Conservation (phyloP, 371 early-diverging fungal species). For the Syncephalastrum racemosum region DNA sequence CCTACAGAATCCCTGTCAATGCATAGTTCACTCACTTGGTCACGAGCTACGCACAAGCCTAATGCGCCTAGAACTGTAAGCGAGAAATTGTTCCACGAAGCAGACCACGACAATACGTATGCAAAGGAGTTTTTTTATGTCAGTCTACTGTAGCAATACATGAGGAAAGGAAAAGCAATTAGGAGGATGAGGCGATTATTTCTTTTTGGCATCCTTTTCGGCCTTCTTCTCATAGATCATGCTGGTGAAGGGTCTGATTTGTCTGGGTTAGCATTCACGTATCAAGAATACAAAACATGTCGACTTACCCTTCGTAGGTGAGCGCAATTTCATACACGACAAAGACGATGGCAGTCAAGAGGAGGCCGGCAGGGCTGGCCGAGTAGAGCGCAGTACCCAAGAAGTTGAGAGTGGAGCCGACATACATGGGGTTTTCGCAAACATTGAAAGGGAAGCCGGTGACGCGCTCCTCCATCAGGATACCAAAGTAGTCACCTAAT, state of each 20-base stretch:
- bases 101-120: no score
- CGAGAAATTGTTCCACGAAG: no score
- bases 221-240: conserved; percentile 77
- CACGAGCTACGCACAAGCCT: no score
- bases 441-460: conserved; percentile 92
- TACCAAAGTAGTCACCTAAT: conserved; percentile 93
- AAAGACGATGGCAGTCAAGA: conserved; percentile 69
- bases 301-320: conserved; percentile 76
- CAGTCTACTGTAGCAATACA: no score
- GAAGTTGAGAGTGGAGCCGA: conserved; percentile 88
- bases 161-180: no score
- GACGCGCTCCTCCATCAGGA: conserved; percentile 84
- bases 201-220: conserved; percentile 23
- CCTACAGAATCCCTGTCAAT: no score
- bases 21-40: no score
- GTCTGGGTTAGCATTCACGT: conserved; percentile 1
- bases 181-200: no score
- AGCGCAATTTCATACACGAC: conserved; percentile 76
- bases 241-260: conserved; percentile 67
- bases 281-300: neutral
- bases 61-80: no score
- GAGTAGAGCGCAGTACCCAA: conserved; percentile 85
- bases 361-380: conserved; percentile 66
- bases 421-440: conserved; percentile 91
- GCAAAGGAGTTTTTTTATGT: no score